These are phyloP conservation scores for Kurtzmaniella quercitrusa DNA, from an alignment of 1,139 yeast species.

Conservation along the genomic window DNA sequence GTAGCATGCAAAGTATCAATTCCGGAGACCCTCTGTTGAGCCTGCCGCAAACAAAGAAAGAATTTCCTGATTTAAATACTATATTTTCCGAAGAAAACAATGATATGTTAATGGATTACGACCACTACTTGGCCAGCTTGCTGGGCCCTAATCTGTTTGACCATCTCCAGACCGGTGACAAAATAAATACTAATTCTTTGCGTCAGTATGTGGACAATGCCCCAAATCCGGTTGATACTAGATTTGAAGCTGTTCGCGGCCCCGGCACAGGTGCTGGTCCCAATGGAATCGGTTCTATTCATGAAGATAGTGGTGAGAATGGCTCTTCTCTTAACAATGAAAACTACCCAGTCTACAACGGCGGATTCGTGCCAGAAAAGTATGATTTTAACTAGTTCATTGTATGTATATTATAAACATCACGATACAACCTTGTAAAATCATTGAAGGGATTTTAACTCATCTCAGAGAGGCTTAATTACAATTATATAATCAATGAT, in stretches of 20 bases:
- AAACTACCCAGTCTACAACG: background rate
- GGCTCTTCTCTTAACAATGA: background rate
- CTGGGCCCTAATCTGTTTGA: background rate
- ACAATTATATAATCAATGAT: background rate
- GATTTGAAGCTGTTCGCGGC: background rate
- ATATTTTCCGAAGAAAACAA: conserved; percentile 9
- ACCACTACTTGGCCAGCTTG: conserved; percentile 7
- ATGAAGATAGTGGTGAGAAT: background rate
- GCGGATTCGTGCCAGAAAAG: background rate
- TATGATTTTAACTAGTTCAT: background rate
- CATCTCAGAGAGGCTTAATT: no score
- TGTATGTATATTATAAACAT: background rate
- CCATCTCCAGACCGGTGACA: background rate
- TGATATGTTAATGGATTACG: conserved; percentile 13
- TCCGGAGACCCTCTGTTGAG: background rate
- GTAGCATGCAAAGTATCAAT: background rate
- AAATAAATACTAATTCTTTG: background rate
- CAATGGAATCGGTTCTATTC: background rate
- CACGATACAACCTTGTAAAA: background rate
- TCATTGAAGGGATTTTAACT: background rate
- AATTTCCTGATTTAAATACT: conserved; percentile 7
- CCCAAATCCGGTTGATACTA: background rate
- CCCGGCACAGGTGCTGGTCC: background rate
- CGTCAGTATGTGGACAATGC: background rate
- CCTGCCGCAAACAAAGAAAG: conserved; percentile 6